phyloP scores from a whole-genome alignment of 2,329 filamentous ascomycete genomes.

The Rhytidhysteron rufulum region DNA sequence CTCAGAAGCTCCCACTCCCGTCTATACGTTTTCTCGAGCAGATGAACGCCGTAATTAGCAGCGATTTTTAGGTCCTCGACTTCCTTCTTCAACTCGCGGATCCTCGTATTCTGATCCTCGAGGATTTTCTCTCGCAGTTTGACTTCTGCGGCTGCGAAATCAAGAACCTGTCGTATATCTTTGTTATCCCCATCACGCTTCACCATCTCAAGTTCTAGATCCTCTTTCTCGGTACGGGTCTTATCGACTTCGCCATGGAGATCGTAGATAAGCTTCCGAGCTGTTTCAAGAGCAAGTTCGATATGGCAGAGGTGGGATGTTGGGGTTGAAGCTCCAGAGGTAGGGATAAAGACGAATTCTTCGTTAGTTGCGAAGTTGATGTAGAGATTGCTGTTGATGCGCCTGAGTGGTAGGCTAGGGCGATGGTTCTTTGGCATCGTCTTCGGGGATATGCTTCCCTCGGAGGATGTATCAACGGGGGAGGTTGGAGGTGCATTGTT shows the following conservation, averaged over 20 bases:
- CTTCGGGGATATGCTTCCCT: not conserved
- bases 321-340: no score
- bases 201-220: not conserved
- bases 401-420: no score
- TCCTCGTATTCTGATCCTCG: not conserved
- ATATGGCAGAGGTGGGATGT: not conserved
- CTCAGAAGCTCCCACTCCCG: constrained; percentile 5
- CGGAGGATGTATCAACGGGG: no score
- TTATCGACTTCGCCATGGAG: constrained; percentile 7
- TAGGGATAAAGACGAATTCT: not conserved
- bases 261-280: constrained; percentile 4
- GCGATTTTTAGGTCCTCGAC: constrained; percentile 6
- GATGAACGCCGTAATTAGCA: constrained; percentile 2
- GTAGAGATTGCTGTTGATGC: no score
- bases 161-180: not conserved
- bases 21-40: constrained; percentile 4
- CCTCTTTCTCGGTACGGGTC: constrained; percentile 2
- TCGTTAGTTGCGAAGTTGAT: no score
- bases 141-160: not conserved
- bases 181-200: not conserved
- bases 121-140: not conserved
- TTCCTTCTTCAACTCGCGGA: no score
- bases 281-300: constrained; percentile 3
- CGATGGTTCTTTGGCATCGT: constrained; percentile 2
- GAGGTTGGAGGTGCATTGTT: no score